A percentile compares a stretch with the other conserved stretches of the same genome.
Conservation (phyloP, 1,284 basidiomycete species). For the Caloboletus inedulis region DNA sequence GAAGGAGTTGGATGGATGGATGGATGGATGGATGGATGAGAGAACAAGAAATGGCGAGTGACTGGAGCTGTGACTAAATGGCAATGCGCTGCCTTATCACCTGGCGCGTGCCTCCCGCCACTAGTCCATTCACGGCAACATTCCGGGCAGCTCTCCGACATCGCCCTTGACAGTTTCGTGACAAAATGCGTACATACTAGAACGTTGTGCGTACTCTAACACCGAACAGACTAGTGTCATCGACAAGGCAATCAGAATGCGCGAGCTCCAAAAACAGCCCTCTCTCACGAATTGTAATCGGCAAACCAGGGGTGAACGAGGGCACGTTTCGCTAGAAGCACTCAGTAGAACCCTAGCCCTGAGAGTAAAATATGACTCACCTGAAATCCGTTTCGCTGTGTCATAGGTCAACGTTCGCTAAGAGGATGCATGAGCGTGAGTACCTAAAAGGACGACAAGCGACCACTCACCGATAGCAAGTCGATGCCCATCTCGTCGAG, state of each 20-base stretch:
- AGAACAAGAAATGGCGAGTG: constrained; percentile 14
- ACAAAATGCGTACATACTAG: constrained; percentile 21
- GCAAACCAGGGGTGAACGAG: constrained; percentile 81
- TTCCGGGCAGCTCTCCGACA: constrained; percentile 13
- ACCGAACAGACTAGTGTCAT: constrained; percentile 3
- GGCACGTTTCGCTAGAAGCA: constrained; percentile 73
- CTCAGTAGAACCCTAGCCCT: constrained; percentile 11
- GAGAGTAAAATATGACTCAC: constrained; percentile 40
- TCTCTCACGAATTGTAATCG: constrained; percentile 41
- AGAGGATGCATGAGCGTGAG: constrained; percentile 5
- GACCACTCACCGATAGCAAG: constrained; percentile 61
- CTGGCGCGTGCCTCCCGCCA: constrained; percentile 19
- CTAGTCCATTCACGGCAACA: constrained; percentile 26
- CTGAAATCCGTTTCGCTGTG: constrained; percentile 90
- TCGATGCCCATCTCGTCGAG: constrained; percentile 76
- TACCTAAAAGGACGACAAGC: background rate
- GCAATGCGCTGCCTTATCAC: constrained; percentile 33
- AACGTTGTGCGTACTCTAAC: constrained; percentile 26
- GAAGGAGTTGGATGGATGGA: background rate
- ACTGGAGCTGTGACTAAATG: constrained; percentile 30
- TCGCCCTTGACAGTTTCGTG: background rate
- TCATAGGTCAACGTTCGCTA: constrained; percentile 88
- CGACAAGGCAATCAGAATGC: background rate
- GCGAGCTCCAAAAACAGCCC: background rate
- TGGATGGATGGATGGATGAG: no score